phyloP scores from a whole-genome alignment of 1,284 basidiomycete species.

The Marasmius sp. region DNA sequence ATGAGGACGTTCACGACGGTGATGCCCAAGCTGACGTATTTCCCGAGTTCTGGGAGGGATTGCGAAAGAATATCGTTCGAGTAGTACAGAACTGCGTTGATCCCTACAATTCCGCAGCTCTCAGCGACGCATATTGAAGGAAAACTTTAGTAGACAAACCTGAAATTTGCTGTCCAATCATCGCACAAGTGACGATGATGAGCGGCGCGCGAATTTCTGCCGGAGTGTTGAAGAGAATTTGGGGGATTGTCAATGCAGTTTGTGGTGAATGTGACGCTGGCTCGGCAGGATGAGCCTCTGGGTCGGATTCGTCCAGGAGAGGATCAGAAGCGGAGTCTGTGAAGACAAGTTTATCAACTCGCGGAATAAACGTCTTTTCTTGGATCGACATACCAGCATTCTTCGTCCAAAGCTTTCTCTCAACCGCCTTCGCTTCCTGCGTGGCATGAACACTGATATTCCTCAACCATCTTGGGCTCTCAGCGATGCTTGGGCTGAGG shows the following conservation, averaged over 20 bases:
- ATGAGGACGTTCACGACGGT: conserved; percentile 77
- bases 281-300: conserved; percentile 22
- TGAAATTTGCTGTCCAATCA: conserved; percentile 79
- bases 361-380: not conserved
- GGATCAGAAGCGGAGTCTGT: conserved; percentile 25
- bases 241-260: conserved; percentile 47
- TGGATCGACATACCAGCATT: not conserved
- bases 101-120: conserved; percentile 28
- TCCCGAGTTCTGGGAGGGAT: conserved; percentile 74
- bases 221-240: conserved; percentile 46
- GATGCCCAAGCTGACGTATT: conserved; percentile 77
- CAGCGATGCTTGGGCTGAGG: conserved; percentile 50
- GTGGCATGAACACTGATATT: conserved; percentile 39
- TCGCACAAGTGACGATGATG: conserved; percentile 69
- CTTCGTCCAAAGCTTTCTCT: conserved; percentile 51
- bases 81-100: conserved; percentile 78
- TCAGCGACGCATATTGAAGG: conserved; percentile 1
- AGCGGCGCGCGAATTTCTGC: conserved; percentile 66
- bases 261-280: conserved; percentile 16
- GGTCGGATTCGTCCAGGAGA: conserved; percentile 46
- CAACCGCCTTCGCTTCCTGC: conserved; percentile 42
- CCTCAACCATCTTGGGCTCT: conserved; percentile 69
- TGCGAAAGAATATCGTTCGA: conserved; percentile 84
- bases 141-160: conserved; percentile 38
- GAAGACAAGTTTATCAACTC: not conserved